A percentile compares a stretch with the other conserved stretches of the same genome.
These are phyloP conservation scores for Mrakiaceae sp. DNA, from an alignment of 1,284 basidiomycete genomes.

Conservation along the genomic window DNA sequence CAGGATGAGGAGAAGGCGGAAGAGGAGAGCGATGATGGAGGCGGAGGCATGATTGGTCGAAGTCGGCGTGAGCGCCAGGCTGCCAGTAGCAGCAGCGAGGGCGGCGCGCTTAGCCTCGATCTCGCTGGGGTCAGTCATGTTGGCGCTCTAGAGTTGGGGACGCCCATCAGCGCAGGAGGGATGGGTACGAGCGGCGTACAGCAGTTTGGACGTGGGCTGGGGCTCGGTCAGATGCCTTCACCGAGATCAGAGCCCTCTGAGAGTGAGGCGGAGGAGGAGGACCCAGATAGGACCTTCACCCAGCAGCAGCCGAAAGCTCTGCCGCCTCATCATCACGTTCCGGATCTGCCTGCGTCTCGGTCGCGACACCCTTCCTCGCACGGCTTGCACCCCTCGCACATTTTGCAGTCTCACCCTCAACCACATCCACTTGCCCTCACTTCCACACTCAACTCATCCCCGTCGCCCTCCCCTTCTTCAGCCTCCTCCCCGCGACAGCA, in stretches of 20 bases:
- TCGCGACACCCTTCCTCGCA: too few relatives aligned
- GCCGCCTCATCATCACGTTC: too few relatives aligned
- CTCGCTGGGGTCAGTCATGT: neutral
- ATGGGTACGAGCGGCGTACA: slow-evolving; percentile 18
- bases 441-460: neutral
- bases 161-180: neutral
- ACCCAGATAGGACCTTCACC: neutral
- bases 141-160: slow-evolving; percentile 7
- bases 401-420: neutral
- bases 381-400: too few relatives aligned
- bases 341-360: too few relatives aligned
- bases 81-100: neutral
- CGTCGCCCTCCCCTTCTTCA: neutral
- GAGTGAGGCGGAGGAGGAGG: neutral
- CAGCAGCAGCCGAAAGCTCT: neutral
- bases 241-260: too few relatives aligned
- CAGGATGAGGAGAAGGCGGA: neutral
- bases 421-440: neutral
- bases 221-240: slow-evolving; percentile 10
- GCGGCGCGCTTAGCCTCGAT: neutral
- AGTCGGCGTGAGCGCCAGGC: neutral
- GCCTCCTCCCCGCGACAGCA: neutral
- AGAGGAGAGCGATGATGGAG: neutral
- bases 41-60: slow-evolving; percentile 3
- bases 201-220: slow-evolving; percentile 23